Conservation (phyloP, 129 eudicot genomes). For the Pulicaria dysenterica region DNA sequence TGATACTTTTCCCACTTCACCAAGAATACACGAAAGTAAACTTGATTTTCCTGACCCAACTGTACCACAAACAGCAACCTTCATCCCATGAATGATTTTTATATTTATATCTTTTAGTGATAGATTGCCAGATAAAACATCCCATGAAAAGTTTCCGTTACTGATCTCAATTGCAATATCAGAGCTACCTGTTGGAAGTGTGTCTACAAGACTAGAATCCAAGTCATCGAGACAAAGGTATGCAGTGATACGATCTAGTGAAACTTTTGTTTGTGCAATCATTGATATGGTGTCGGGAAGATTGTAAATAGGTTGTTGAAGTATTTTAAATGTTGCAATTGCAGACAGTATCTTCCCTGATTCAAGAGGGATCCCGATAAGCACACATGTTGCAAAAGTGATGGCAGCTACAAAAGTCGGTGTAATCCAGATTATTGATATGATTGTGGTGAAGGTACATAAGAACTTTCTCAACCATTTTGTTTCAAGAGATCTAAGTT, state of each 20-base stretch:
- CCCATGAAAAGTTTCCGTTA: conserved; percentile 76
- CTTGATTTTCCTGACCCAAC: conserved; percentile 97
- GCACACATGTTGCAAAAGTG: conserved; percentile 76
- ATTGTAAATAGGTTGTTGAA: conserved; percentile 78
- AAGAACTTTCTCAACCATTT: conserved; percentile 67
- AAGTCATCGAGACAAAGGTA: conserved; percentile 72
- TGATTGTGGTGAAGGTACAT: conserved; percentile 46
- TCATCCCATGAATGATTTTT: conserved; percentile 61
- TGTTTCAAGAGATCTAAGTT: conserved; percentile 53
- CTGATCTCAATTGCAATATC: conserved; percentile 56
- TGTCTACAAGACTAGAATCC: conserved; percentile 57
- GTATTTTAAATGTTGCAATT: conserved; percentile 80
- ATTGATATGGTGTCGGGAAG: conserved; percentile 81
- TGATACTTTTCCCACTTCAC: conserved; percentile 72
- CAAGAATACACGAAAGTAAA: conserved; percentile 74
- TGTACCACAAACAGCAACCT: conserved; percentile 85
- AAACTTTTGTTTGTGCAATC: conserved; percentile 84
- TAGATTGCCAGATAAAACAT: conserved; percentile 41
- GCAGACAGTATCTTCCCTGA: conserved; percentile 84
- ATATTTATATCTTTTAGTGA: conserved; percentile 61
- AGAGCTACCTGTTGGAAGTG: conserved; percentile 44
- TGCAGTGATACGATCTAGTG: conserved; percentile 79
- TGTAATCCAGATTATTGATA: conserved; percentile 71
- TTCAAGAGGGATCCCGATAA: conserved; percentile 73
- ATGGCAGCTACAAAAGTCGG: conserved; percentile 75